Evolutionary conservation across 768 basidiomycete species (phyloP), one percentile per base, ranked within the genome.

Genomic region (Xanthoconium stramineum): DNA sequence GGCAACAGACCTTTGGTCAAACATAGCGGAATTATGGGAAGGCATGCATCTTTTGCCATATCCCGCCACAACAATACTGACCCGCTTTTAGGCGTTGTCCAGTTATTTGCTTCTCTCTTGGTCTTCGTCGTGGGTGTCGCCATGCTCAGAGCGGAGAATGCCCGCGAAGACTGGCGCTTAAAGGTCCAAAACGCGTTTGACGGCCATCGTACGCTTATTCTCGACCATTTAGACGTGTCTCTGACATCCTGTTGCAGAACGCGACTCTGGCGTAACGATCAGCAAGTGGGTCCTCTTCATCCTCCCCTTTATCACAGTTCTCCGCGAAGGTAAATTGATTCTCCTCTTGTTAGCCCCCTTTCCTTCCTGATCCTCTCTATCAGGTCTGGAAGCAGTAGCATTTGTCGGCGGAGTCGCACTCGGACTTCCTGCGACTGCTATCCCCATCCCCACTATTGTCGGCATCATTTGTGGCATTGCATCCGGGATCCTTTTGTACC

Each of bases 361-460:
- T 24, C 12, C 37, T 6, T 17, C 2, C 39, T 55, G 6, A 61
- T 36, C 17, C n/a, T n/a, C 17, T 3, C 45, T 3, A 20, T 60
- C 44, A 87, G 85, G 86, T 46, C 77, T 98, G 58, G 95, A 98
- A 70, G 94, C 90, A 1, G 88, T 97, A 55, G 79, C 98, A 57
- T 97, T 98, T 66, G 93, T 97, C 36, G 91, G 94, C 5, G 94
- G 94, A 48, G 94, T 98, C 35, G 86, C 94, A 5, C 85, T 98
- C 50, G 88, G 87, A 33, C 82, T 91, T 65, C 76, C 84, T 6
- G 95, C 91, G 2, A 82, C 80, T 2, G 82, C 94, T 7, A 95
- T 97, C 61, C 96, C 96, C 1, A 86, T 98, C 40, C 89, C 96
- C 8, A 83, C 93, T 46, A 88, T 98, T 55, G 83, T 86, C 37